Conservation (phyloP, 2,329 filamentous ascomycete genomes). For the Neonectria sp. region DNA sequence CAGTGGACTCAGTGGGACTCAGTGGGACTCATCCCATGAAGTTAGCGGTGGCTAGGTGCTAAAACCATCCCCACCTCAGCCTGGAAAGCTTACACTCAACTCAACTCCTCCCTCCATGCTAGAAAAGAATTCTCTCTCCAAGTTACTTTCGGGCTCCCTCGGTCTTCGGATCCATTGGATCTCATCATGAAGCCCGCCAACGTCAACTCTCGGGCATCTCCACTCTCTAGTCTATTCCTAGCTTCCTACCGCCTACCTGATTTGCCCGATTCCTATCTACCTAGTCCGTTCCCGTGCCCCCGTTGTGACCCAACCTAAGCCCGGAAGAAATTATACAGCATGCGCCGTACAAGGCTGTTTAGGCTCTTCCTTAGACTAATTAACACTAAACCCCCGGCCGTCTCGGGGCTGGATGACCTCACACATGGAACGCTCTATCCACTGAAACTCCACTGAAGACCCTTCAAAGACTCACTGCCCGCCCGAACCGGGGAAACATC, state of each 20-base stretch:
- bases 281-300: neutral
- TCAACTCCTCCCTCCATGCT: too few relatives aligned
- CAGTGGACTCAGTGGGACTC: too few relatives aligned
- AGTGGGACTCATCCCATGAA: neutral
- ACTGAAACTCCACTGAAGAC: constrained; percentile 19
- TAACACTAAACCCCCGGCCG: neutral
- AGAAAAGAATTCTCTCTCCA: neutral
- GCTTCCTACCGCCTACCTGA: neutral
- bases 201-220: constrained; percentile 18
- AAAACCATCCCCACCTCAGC: constrained; percentile 24
- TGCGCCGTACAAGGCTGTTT: neutral
- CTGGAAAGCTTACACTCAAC: constrained; percentile 25
- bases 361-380: neutral
- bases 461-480: constrained; percentile 16
- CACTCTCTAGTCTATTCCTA: neutral
- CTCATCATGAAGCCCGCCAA: constrained; percentile 20
- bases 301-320: neutral
- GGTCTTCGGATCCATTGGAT: neutral
- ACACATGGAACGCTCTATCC: too few relatives aligned
- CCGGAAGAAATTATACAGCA: neutral
- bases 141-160: too few relatives aligned
- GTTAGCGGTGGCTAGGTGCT: constrained; percentile 10
- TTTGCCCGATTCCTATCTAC: neutral
- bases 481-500: neutral
- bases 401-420: neutral